These are phyloP conservation scores for Syncephalastrum racemosum DNA, from an alignment of 371 early-diverging fungal genomes.

Conservation along the genomic window DNA sequence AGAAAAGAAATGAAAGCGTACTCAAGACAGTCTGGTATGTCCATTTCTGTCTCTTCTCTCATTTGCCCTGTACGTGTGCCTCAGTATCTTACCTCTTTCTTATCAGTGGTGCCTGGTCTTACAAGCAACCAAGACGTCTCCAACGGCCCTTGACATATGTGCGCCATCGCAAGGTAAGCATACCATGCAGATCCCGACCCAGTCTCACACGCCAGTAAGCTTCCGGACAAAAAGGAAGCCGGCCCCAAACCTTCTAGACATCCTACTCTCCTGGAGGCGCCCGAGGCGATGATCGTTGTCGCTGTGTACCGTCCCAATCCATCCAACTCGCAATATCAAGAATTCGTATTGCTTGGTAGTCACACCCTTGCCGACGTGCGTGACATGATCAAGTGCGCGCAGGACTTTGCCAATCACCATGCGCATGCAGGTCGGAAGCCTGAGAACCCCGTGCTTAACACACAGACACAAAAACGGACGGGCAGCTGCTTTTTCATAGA, in stretches of 20 bases:
- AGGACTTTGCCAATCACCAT: slow-evolving; percentile 19
- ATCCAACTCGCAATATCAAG: slow-evolving; percentile 31
- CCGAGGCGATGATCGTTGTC: slow-evolving; percentile 24
- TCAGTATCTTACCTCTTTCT: no score
- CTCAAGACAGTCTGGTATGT: no score
- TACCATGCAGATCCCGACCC: not conserved
- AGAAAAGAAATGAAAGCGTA: no score
- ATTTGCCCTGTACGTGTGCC: no score
- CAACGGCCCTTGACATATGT: no score
- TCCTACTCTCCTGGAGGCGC: not conserved
- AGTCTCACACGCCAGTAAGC: not conserved
- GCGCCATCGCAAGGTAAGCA: no score
- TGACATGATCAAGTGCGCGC: slow-evolving; percentile 47
- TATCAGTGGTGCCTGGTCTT: no score
- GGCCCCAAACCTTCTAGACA: not conserved
- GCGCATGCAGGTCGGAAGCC: slow-evolving; percentile 9
- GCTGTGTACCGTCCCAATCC: slow-evolving; percentile 32
- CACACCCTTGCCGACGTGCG: slow-evolving; percentile 43
- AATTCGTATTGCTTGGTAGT: slow-evolving; percentile 48
- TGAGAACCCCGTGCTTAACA: slow-evolving; percentile 17
- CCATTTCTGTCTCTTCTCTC: no score
- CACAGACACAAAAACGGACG: slow-evolving; percentile 22
- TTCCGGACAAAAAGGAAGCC: not conserved
- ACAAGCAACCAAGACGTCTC: no score
- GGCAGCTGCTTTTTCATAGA: slow-evolving; percentile 47